Conservation (phyloP, 768 basidiomycete genomes). For the Rhizopogon roseolus region DNA sequence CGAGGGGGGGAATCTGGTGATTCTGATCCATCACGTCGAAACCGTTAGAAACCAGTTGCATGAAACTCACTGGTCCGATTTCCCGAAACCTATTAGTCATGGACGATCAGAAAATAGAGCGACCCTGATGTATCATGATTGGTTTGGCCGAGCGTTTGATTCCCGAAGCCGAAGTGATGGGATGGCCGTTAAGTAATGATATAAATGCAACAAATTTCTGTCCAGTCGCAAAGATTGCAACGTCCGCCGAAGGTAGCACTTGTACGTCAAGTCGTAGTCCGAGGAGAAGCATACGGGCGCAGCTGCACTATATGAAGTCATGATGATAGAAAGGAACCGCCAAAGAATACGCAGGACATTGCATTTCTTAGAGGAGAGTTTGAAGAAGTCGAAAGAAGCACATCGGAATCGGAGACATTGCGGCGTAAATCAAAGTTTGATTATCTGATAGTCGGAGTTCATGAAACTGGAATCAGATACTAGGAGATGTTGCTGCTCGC, state of each 20-base stretch:
- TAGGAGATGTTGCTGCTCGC: neutral
- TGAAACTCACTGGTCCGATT: too few species aligned
- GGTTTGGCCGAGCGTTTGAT: too few species aligned
- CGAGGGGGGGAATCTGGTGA: slow-evolving; percentile 30
- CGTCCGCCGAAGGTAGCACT: slow-evolving; percentile 52
- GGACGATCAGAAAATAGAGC: too few species aligned
- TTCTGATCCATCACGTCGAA: slow-evolving; percentile 71
- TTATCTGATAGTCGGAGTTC: too few species aligned
- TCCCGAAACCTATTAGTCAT: too few species aligned
- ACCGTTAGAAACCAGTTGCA: slow-evolving; percentile 4
- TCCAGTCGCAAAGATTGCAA: slow-evolving; percentile 28
- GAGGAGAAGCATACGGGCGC: slow-evolving; percentile 45
- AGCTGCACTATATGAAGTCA: slow-evolving; percentile 41
- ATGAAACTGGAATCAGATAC: too few species aligned
- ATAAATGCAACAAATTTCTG: too few species aligned
- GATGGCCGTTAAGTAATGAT: too few species aligned
- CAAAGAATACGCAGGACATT: slow-evolving; percentile 41
- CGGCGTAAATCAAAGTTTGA: too few species aligned
- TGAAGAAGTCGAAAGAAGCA: slow-evolving; percentile 2
- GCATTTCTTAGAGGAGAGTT: slow-evolving; percentile 25
- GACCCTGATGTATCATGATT: too few species aligned
- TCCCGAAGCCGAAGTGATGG: slow-evolving; percentile 26
- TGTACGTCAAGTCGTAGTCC: slow-evolving; percentile 66
- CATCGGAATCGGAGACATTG: neutral
- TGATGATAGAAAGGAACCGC: slow-evolving; percentile 18